phyloP scores from a whole-genome alignment of 331 rosid species.

The Prunus yedoensis region DNA sequence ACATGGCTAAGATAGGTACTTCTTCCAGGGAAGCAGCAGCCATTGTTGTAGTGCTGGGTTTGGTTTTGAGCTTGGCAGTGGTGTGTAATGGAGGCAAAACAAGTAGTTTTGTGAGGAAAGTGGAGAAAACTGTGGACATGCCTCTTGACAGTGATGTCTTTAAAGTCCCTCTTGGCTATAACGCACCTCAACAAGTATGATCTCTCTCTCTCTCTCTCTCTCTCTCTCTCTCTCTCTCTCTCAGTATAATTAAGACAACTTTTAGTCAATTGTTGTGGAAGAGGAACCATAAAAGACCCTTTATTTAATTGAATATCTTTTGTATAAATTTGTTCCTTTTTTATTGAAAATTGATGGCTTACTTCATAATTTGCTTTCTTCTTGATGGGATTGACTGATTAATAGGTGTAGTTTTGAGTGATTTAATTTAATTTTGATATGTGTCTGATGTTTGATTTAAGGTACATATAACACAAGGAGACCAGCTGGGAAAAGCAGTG shows the following conservation, averaged over 20 bases:
- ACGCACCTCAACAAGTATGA: constrained; percentile 56
- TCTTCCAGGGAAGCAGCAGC: constrained; percentile 3
- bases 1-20: constrained; percentile 10
- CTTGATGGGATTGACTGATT: not conserved
- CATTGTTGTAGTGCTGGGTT: not conserved
- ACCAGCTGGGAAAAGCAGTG: constrained; percentile 52
- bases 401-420: not conserved
- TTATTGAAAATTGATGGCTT: not conserved
- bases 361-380: not conserved
- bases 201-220: not conserved
- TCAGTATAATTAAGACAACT: not conserved
- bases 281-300: not conserved
- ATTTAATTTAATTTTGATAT: constrained; percentile 9
- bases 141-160: constrained; percentile 26
- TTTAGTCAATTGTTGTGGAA: not conserved
- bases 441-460: constrained; percentile 17
- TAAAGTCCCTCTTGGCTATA: constrained; percentile 37
- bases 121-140: constrained; percentile 8
- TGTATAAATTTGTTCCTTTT: not conserved
- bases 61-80: constrained; percentile 8
- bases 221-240: not conserved
- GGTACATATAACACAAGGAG: constrained; percentile 89
- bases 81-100: constrained; percentile 25
- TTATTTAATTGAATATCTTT: not conserved
- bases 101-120: constrained; percentile 19